Base-by-base conservation (phyloP, 495 filamentous ascomycete species). In the Talaromyces wortmannii region DNA sequence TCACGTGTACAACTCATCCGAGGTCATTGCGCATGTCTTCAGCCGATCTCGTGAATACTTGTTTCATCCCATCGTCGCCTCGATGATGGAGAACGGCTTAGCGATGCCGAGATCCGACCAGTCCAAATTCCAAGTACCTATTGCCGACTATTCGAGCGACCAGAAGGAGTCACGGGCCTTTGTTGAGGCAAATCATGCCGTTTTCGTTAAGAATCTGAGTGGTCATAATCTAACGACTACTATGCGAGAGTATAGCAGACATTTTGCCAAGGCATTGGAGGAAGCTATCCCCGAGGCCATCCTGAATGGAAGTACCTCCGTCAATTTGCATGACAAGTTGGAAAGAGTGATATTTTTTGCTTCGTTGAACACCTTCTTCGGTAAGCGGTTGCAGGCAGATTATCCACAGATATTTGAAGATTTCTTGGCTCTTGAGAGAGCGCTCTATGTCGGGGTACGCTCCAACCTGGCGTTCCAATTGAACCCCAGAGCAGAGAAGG, bases 61-160 rank as follows among this genome's bases (percentile, higher is more conserved):
- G n/a, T 56, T 48, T 31, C 17, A 56, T 12, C 54, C 54, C 11
- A 45, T 56, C 6, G 44, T 56, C 31, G 46, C 46, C 10, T 49
- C 45, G 16, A 56, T 56, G 54, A 56, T 56, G 46, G 46, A 31
- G n/a, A 56, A 56, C 42, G 54, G 42, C 10, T 11, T 56, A 30
- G 48, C 29, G 18, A 29, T 56, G 15, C 45, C 30, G 12, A 30
- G 23, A 44, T 43, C 46, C 3, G 54, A 56, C 31, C 47, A 48
- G 5, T 29, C 30, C 13, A 56, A 50, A 42, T 49, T 56, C 12
- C 43, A 55, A 18, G 32, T 55, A 12, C 46, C 54, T 52, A 42
- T 49, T 23, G 4, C 45, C 7, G 45, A 48, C 2, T 23, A 11
- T 2, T 29, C n/a, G 2, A 31, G n/a, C 5, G 29, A 51, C 7